These are phyloP conservation scores for Juglanconis oblonga DNA, from an alignment of 2,329 filamentous ascomycete species.

Conservation along the genomic window DNA sequence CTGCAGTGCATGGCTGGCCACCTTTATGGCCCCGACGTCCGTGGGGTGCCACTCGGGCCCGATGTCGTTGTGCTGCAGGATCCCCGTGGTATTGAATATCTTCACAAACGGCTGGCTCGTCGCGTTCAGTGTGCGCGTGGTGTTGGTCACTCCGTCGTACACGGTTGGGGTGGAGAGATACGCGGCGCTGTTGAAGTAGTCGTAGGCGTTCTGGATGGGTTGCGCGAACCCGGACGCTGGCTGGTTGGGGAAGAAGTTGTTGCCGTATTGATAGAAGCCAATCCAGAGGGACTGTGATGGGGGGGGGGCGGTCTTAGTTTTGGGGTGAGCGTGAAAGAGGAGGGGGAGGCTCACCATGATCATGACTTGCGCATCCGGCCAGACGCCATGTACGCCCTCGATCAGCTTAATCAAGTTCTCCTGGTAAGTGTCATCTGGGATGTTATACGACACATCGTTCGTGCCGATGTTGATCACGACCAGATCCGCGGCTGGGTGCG, in stretches of 20 bases:
- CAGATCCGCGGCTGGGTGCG: slow-evolving; percentile 39
- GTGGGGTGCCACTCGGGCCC: slow-evolving; percentile 57
- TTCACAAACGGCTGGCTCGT: slow-evolving; percentile 48
- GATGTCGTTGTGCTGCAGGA: slow-evolving; percentile 61
- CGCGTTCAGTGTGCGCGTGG: slow-evolving; percentile 28
- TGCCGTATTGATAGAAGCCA: slow-evolving; percentile 48
- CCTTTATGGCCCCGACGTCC: slow-evolving; percentile 59
- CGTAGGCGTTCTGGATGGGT: slow-evolving; percentile 48
- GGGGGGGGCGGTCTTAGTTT: slow-evolving; percentile 5
- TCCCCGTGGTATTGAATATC: slow-evolving; percentile 60
- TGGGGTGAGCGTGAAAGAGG: slow-evolving; percentile 14
- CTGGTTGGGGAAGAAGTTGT: slow-evolving; percentile 42
- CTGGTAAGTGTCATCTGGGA: slow-evolving; percentile 35
- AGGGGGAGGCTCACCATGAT: slow-evolving; percentile 33
- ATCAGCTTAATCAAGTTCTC: slow-evolving; percentile 43
- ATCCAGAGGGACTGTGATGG: slow-evolving; percentile 47
- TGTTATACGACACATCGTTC: slow-evolving; percentile 39
- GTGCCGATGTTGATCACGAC: slow-evolving; percentile 46
- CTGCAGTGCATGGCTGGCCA: slow-evolving; percentile 57
- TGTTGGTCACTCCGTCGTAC: slow-evolving; percentile 39
- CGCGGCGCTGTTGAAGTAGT: slow-evolving; percentile 47
- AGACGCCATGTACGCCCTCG: slow-evolving; percentile 43
- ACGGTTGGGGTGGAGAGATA: slow-evolving; percentile 38
- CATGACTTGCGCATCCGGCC: slow-evolving; percentile 42
- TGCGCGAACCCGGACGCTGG: slow-evolving; percentile 40